Percentiles rank a stretch among this genome's conserved stretches.
These are phyloP conservation scores for Urtica urens DNA, from an alignment of 306 rosid species.

Conservation along the genomic window DNA sequence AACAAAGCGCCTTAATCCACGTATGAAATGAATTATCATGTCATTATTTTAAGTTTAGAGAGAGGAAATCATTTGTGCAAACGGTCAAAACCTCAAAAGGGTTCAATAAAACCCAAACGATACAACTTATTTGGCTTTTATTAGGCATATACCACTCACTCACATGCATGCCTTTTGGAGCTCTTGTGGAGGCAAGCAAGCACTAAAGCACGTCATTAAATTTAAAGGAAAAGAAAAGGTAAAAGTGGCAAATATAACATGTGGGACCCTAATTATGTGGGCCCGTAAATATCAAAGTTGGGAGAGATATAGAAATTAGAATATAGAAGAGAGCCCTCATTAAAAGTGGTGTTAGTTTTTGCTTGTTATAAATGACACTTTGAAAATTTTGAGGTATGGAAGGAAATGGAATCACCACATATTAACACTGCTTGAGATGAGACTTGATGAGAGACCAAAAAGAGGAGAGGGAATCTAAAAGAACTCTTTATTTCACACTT, in stretches of 20 bases:
- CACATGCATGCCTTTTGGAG: constrained; percentile 58
- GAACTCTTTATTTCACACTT: constrained; percentile 12
- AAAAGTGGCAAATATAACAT: no score
- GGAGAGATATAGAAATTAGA: constrained; percentile 15
- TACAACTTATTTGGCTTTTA: constrained; percentile 31
- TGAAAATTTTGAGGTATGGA: constrained; percentile 2
- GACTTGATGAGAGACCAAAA: background rate
- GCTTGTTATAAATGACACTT: constrained; percentile 26
- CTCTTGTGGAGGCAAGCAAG: constrained; percentile 34
- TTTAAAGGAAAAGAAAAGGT: background rate
- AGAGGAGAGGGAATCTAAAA: constrained; percentile 5
- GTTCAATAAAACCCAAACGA: constrained; percentile 20
- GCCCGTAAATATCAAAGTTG: background rate
- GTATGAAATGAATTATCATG: background rate
- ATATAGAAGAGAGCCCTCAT: background rate
- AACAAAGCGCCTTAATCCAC: constrained; percentile 26
- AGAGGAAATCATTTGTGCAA: constrained; percentile 50
- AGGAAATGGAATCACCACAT: background rate
- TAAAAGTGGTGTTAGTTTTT: constrained; percentile 18
- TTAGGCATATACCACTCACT: constrained; percentile 17
- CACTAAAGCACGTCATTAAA: constrained; percentile 22
- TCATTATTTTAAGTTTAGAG: constrained; percentile 10
- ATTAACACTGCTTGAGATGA: background rate
- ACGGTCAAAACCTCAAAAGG: constrained; percentile 16
- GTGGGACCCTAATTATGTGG: background rate